Evolutionary conservation across 257 asterid genomes (phyloP).

Genomic region (Ballota nigra): DNA sequence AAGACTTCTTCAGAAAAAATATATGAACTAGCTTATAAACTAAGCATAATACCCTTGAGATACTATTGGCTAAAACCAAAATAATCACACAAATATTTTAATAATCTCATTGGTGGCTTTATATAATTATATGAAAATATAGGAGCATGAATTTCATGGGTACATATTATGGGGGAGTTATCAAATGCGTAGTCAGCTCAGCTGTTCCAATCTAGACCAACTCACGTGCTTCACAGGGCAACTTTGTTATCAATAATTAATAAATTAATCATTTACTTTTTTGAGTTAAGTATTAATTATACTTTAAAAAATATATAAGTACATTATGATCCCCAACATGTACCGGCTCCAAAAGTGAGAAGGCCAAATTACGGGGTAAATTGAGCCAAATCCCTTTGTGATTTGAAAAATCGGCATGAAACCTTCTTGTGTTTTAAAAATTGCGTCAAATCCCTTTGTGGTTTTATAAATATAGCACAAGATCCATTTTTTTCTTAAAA

Average conservation of each 20-base stretch:
- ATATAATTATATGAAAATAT: too few relatives aligned
- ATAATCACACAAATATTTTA: not conserved
- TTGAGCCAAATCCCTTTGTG: too few relatives aligned
- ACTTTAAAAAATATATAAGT: not conserved
- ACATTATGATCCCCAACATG: slow-evolving; percentile 12
- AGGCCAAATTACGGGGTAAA: too few relatives aligned
- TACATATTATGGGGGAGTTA: not conserved
- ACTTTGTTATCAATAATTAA: not conserved
- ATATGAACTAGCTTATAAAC: not conserved
- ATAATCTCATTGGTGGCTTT: not conserved
- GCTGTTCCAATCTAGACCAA: not conserved
- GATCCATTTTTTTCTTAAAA: too few relatives aligned
- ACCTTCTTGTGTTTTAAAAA: too few relatives aligned
- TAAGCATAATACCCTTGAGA: not conserved
- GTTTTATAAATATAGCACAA: too few relatives aligned
- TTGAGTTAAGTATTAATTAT: not conserved
- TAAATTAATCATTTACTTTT: not conserved
- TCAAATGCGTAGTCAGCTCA: not conserved
- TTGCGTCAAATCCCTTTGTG: too few relatives aligned
- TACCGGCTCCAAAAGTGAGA: slow-evolving; percentile 14
- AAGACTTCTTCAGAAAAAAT: too few relatives aligned
- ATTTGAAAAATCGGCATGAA: too few relatives aligned
- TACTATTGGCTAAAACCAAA: not conserved
- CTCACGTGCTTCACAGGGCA: slow-evolving; percentile 10
- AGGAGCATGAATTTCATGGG: not conserved